Conservation (phyloP, 768 basidiomycete genomes). For the Rhodosporidiobolus odoratus region DNA sequence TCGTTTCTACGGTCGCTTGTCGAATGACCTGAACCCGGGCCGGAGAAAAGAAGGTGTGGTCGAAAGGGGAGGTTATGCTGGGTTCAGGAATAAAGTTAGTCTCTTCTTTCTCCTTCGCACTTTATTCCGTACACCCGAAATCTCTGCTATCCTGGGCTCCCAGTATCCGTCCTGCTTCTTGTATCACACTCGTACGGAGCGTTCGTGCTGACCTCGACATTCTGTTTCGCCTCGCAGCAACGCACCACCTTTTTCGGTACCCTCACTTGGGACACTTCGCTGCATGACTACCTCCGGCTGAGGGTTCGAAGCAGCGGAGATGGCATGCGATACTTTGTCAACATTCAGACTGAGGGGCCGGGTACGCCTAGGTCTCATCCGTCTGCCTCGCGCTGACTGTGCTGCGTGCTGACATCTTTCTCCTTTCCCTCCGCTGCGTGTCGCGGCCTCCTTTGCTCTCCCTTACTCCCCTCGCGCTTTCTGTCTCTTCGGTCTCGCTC, state of each 20-base stretch:
- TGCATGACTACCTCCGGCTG: conserved; percentile 72
- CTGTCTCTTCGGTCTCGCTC: too few relatives aligned
- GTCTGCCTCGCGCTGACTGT: background rate
- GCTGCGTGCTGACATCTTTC: background rate
- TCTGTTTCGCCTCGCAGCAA: conserved; percentile 53
- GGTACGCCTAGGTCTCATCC: conserved; percentile 41
- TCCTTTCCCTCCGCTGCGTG: background rate
- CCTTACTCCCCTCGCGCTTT: background rate
- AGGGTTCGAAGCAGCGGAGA: conserved; percentile 57
- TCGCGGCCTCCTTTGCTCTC: background rate
- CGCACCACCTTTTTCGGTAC: conserved; percentile 83
- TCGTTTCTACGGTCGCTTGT: conserved; percentile 76
- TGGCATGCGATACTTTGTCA: conserved; percentile 81
- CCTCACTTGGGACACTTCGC: conserved; percentile 72
- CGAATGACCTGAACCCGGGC: conserved; percentile 54
- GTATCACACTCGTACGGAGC: too few relatives aligned
- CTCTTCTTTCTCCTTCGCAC: background rate
- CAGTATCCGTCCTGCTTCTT: too few relatives aligned
- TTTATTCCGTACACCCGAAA: too few relatives aligned
- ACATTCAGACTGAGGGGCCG: conserved; percentile 78
- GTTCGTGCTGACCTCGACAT: too few relatives aligned
- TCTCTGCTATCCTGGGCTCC: too few relatives aligned
- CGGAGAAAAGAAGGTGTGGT: conserved; percentile 39
- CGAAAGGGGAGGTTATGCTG: conserved; percentile 75
- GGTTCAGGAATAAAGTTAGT: conserved; percentile 74